phyloP scores from a whole-genome alignment of 2,329 filamentous ascomycete genomes.

The Bipolaris gigantea region DNA sequence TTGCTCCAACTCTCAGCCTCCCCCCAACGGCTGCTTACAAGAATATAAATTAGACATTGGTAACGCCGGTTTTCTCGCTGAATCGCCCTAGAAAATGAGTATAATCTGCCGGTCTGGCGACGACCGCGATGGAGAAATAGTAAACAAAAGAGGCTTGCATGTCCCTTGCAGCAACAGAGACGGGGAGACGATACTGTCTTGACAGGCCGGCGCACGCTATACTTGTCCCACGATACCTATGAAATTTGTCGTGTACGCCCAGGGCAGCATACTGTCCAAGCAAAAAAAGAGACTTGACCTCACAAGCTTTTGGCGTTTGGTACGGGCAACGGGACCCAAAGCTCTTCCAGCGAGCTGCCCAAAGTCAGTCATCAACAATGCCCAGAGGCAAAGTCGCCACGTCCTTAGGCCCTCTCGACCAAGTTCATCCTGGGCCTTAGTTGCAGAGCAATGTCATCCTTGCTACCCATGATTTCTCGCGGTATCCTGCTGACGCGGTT shows the following conservation, averaged over 20 bases:
- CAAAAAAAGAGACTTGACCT: conserved; percentile 17
- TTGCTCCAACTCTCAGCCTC: conserved; percentile 1
- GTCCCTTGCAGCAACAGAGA: conserved; percentile 9
- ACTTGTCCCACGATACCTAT: conserved; percentile 33
- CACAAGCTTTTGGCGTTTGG: conserved; percentile 28
- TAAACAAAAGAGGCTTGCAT: conserved; percentile 13
- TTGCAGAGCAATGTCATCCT: conserved; percentile 64
- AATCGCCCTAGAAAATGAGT: conserved; percentile 21
- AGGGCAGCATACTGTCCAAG: conserved; percentile 12
- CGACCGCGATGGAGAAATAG: conserved; percentile 19
- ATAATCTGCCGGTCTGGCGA: conserved; percentile 19
- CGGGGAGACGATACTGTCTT: conserved; percentile 5
- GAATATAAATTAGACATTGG: conserved; percentile 31
- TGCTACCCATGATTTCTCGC: conserved; percentile 77
- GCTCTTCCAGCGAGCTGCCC: conserved; percentile 40
- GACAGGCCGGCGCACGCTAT: conserved; percentile 28
- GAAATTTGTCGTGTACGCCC: conserved; percentile 35
- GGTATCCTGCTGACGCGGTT: conserved; percentile 86
- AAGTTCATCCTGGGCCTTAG: conserved; percentile 61
- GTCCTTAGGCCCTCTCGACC: conserved; percentile 35
- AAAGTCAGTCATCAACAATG: conserved; percentile 15
- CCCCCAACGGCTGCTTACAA: conserved; percentile 2
- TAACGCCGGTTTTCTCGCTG: conserved; percentile 22
- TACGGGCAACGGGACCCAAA: conserved; percentile 13
- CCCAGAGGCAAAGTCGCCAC: conserved; percentile 4